Evolutionary conservation across 257 asterid species (phyloP).

Genomic region (Solanum medicagineum): DNA sequence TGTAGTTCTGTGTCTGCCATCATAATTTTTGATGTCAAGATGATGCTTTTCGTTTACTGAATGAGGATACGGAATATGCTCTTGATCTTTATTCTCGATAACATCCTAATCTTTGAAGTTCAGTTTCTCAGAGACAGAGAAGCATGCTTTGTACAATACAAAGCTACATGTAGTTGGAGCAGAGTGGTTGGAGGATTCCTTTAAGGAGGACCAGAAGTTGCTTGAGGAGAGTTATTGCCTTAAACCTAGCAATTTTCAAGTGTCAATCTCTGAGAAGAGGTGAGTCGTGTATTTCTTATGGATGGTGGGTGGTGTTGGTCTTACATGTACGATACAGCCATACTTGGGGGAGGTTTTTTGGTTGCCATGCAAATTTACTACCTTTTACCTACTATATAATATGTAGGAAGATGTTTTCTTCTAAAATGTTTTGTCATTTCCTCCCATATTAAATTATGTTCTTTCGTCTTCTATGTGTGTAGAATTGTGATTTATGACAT

Average conservation of each 20-base stretch:
- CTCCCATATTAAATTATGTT: not conserved
- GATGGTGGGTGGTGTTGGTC: not conserved
- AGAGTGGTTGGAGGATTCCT: constrained; percentile 76
- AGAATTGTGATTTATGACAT: not conserved
- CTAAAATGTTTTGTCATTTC: not conserved
- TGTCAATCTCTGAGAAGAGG: constrained; percentile 32
- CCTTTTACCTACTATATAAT: not conserved
- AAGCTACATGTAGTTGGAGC: constrained; percentile 55
- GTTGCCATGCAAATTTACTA: not conserved
- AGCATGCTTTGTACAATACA: constrained; percentile 26
- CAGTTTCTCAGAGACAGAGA: constrained; percentile 65
- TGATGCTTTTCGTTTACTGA: not conserved
- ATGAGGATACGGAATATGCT: not conserved
- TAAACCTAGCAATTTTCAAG: constrained; percentile 39
- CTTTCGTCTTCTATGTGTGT: not conserved
- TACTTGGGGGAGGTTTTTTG: not conserved
- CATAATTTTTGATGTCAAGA: not conserved
- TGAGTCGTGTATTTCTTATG: constrained; percentile 3
- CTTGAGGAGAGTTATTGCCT: constrained; percentile 51
- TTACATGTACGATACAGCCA: not conserved
- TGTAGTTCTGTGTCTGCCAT: not conserved
- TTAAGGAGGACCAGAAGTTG: constrained; percentile 41
- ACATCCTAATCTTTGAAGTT: not conserved
- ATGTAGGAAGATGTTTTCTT: not conserved
- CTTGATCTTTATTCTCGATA: not conserved